Evolutionary conservation across 768 basidiomycete species (phyloP).

Genomic region (Tylopilus plumbeoviolaceoides): DNA sequence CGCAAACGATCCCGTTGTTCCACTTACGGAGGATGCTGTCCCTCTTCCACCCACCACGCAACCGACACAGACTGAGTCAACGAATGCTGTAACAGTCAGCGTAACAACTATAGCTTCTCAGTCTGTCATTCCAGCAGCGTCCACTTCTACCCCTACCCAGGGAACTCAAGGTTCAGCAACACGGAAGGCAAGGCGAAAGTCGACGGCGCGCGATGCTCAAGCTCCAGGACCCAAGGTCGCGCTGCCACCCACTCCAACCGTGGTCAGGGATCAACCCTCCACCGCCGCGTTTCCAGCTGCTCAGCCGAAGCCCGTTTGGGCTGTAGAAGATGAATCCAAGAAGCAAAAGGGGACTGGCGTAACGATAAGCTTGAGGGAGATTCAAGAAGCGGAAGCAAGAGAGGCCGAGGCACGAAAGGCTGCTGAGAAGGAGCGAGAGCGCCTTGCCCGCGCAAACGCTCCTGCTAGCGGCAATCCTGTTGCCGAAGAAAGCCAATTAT

Average conservation of each 20-base stretch:
- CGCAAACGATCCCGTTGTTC: conserved; percentile 14
- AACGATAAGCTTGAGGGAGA: conserved; percentile 79
- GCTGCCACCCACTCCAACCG: conserved; percentile 4
- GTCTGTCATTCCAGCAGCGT: conserved; percentile 7
- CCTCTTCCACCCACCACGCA: conserved; percentile 15
- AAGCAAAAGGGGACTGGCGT: conserved; percentile 42
- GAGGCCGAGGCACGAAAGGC: conserved; percentile 73
- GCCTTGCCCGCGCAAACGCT: conserved; percentile 44
- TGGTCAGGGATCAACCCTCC: conserved; percentile 23
- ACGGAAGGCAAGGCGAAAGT: conserved; percentile 27
- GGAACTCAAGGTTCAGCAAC: conserved; percentile 18
- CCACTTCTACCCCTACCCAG: conserved; percentile 10
- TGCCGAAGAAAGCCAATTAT: conserved; percentile 54
- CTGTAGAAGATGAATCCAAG: conserved; percentile 64
- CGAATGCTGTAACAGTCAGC: conserved; percentile 5
- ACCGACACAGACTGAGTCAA: conserved; percentile 12
- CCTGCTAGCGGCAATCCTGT: conserved; percentile 34
- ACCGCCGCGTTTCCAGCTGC: conserved; percentile 16
- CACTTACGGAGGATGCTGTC: conserved; percentile 14
- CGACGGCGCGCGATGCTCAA: conserved; percentile 25
- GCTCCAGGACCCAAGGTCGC: conserved; percentile 17
- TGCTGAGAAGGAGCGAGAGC: conserved; percentile 69
- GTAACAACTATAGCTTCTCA: conserved; percentile 1
- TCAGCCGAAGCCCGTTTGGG: conserved; percentile 56
- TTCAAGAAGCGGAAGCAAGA: conserved; percentile 90